These are phyloP conservation scores for Capsicum pubescens DNA, from an alignment of 257 asterid species.

Conservation along the genomic window DNA sequence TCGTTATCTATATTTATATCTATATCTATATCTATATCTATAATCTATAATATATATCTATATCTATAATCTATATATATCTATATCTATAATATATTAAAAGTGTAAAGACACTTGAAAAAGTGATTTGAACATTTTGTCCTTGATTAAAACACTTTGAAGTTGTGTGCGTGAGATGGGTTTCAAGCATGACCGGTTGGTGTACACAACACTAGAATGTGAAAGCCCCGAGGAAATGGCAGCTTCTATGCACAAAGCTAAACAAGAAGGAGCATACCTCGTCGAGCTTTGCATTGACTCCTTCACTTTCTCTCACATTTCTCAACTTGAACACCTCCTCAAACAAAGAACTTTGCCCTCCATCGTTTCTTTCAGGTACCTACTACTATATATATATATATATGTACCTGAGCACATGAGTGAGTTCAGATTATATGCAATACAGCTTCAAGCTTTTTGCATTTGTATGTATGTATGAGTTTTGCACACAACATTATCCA, in stretches of 20 bases:
- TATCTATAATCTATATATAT: no score
- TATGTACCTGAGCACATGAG: no score
- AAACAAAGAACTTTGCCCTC: conserved; percentile 49
- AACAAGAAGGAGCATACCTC: conserved; percentile 63
- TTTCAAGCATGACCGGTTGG: conserved; percentile 42
- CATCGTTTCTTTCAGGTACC: conserved; percentile 60
- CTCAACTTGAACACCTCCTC: conserved; percentile 46
- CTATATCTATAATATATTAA: no score
- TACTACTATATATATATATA: no score
- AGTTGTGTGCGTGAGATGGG: conserved; percentile 42
- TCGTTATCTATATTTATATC: no score
- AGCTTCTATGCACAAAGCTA: conserved; percentile 48
- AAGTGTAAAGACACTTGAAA: no score
- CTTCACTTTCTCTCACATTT: conserved; percentile 52
- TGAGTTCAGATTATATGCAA: no score
- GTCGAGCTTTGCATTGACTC: conserved; percentile 60
- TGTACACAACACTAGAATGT: conserved; percentile 54
- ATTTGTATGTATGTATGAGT: no score
- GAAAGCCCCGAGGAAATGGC: conserved; percentile 54
- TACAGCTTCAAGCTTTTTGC: not conserved
- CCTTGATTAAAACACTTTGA: no score
- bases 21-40: no score
- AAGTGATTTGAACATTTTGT: no score
- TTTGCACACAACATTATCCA: not conserved
- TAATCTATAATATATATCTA: no score